Percentiles rank a stretch among this genome's conserved stretches.
Conservation (phyloP, 2,329 filamentous ascomycete genomes). For the Colletotrichum nymphaeae region DNA sequence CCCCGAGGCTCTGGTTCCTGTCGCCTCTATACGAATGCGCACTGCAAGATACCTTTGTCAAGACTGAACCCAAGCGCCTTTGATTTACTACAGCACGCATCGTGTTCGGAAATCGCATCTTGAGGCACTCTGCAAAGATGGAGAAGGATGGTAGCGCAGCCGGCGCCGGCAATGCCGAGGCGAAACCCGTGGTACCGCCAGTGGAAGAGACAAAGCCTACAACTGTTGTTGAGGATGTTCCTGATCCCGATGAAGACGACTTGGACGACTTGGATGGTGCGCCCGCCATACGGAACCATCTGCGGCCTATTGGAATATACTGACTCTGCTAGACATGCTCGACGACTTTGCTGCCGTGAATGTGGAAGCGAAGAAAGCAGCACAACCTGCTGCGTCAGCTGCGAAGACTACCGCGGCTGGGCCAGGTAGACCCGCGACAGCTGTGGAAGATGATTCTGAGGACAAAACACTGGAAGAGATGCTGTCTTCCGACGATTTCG, state of each 20-base stretch:
- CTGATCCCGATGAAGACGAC: conserved; percentile 93
- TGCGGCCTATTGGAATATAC: background rate
- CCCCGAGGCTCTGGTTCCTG: background rate
- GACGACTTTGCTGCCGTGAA: conserved; percentile 85
- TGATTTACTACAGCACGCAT: background rate
- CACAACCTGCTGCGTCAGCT: background rate
- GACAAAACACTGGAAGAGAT: conserved; percentile 50
- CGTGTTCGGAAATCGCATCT: background rate
- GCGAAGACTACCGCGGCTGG: conserved; percentile 35
- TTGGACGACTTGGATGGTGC: conserved; percentile 90
- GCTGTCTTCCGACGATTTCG: conserved; percentile 80
- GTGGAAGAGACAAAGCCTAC: conserved; percentile 40
- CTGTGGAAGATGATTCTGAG: conserved; percentile 39
- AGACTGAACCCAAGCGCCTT: background rate
- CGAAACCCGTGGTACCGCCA: conserved; percentile 34
- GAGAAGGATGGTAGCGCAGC: conserved; percentile 30
- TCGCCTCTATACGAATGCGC: background rate
- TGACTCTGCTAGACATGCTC: conserved; percentile 77
- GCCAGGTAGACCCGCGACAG: conserved; percentile 39
- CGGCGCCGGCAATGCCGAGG: conserved; percentile 27
- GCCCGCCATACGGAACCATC: conserved; percentile 31
- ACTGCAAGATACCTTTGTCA: conserved; percentile 4
- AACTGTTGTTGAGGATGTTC: conserved; percentile 65
- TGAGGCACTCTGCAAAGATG: background rate
- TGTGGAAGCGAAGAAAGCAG: conserved; percentile 58